A percentile compares a stretch with the other conserved stretches of the same genome.
These are phyloP conservation scores for Pseudofabraea citricarpa DNA, from an alignment of 2,329 filamentous ascomycete genomes.

Conservation along the genomic window DNA sequence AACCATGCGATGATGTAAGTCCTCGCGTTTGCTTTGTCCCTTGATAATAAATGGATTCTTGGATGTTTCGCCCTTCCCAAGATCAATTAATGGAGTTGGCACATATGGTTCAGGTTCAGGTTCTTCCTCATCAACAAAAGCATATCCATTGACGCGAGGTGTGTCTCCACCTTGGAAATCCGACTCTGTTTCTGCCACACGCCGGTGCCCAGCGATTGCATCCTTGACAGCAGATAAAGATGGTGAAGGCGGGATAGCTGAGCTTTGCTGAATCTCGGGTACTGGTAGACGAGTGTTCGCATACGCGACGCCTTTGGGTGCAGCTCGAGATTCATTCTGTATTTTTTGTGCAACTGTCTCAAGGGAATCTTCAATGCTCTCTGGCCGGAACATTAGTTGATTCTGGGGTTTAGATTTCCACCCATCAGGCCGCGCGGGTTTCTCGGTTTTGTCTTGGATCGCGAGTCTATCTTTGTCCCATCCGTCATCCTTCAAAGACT, in stretches of 20 bases:
- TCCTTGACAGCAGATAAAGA: slow-evolving; percentile 80
- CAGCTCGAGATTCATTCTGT: slow-evolving; percentile 66
- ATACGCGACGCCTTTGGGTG: slow-evolving; percentile 73
- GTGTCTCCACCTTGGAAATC: slow-evolving; percentile 62
- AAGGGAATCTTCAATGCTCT: slow-evolving; percentile 54
- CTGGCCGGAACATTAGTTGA: slow-evolving; percentile 78
- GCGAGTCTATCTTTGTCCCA: slow-evolving; percentile 51
- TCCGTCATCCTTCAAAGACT: slow-evolving; percentile 50
- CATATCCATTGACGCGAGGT: slow-evolving; percentile 86
- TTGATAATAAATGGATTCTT: slow-evolving; percentile 78
- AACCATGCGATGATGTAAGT: slow-evolving; percentile 80
- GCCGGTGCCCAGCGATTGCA: slow-evolving; percentile 71
- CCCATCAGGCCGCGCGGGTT: slow-evolving; percentile 70
- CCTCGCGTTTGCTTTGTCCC: slow-evolving; percentile 71
- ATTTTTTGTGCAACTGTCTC: slow-evolving; percentile 63
- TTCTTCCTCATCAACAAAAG: slow-evolving; percentile 88
- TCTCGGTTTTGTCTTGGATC: slow-evolving; percentile 62
- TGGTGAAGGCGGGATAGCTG: slow-evolving; percentile 65
- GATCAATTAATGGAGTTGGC: slow-evolving; percentile 43
- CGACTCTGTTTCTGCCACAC: slow-evolving; percentile 57
- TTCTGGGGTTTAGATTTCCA: slow-evolving; percentile 77
- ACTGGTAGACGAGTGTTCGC: slow-evolving; percentile 75
- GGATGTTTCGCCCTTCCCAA: slow-evolving; percentile 55
- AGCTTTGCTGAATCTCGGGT: slow-evolving; percentile 32
- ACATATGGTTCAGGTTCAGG: slow-evolving; percentile 42